Conservation (phyloP, 495 filamentous ascomycete species). For the Parathielavia hyrcaniae region DNA sequence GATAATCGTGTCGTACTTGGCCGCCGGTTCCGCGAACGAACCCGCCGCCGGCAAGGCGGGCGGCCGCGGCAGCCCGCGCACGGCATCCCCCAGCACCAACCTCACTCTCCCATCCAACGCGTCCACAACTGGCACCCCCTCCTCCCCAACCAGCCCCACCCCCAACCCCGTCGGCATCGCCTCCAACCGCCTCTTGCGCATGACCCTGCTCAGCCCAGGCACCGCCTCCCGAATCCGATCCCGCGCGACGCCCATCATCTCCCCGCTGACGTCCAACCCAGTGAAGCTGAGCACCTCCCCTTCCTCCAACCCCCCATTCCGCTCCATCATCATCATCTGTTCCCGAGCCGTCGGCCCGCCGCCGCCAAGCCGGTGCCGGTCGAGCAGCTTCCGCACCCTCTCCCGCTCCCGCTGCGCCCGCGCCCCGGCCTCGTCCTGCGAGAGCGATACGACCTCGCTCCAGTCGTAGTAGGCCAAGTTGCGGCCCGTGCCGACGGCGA, state of each 20-base stretch:
- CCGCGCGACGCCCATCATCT: slow-evolving; percentile 42
- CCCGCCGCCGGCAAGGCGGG: not conserved
- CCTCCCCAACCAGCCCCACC: slow-evolving; percentile 3
- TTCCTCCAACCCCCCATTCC: slow-evolving; percentile 10
- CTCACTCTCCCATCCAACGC: slow-evolving; percentile 33
- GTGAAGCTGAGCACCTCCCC: slow-evolving; percentile 38
- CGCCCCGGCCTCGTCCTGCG: slow-evolving; percentile 10
- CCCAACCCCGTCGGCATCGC: slow-evolving; percentile 17
- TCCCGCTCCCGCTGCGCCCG: slow-evolving; percentile 10
- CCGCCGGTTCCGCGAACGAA: not conserved
- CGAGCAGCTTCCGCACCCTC: slow-evolving; percentile 11
- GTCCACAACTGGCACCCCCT: slow-evolving; percentile 27
- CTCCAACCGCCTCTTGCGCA: slow-evolving; percentile 23
- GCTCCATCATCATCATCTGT: no score
- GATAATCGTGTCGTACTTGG: slow-evolving; percentile 74
- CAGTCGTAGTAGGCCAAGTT: slow-evolving; percentile 71
- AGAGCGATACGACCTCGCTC: slow-evolving; percentile 28
- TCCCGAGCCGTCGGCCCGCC: not conserved
- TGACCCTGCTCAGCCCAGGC: slow-evolving; percentile 31
- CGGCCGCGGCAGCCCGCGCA: slow-evolving; percentile 27
- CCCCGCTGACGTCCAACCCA: slow-evolving; percentile 41
- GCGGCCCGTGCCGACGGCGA: slow-evolving; percentile 84
- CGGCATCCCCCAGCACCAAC: slow-evolving; percentile 38
- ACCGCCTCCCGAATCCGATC: slow-evolving; percentile 31
- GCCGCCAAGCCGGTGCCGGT: slow-evolving; percentile 1